Evolutionary conservation across 257 asterid genomes (phyloP), one percentile per base, ranked within the genome.

Genomic region (Echium plantagineum): DNA sequence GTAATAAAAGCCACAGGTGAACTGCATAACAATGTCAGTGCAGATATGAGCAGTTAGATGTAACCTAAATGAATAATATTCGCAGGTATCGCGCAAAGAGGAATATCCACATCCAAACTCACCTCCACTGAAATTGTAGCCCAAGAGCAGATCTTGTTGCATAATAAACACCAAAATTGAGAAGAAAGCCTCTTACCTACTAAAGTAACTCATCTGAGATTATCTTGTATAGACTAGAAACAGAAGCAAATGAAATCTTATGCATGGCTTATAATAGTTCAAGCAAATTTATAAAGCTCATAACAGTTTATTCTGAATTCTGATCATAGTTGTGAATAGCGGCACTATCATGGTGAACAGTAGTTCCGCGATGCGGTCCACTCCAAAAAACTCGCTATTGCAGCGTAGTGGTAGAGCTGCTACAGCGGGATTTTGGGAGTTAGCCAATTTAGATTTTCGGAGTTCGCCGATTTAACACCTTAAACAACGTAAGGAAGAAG

Each of bases 131-230:
- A 73, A 88, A 89, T 62, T 83, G 46, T 64, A 93, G 78, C 51
- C 94, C 97, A 67, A 93, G 94, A 73, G 98, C 95, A 81, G 98
- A 90, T 72, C 94, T 81, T 65, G 97, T 89, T 61, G 98, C 94
- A 80, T 93, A 86, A 74, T 88, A 93, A 55, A 93, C 97, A 51
- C 98, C 98, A 68, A 76, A 93, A 64, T 93, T 93, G 59, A 93
- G 95, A 59, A 93, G 95, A 67, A 93, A 93, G 9, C 98, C 98
- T 22, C 98, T 42, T 42, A 89, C 98, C 98, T 91, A 79, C 58
- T 77, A 55, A 51, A 32, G 56, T 53, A 19, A 53, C 7, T 53
- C 57, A 8, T 53, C 6, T 53, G 57, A 9, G 22, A 53, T 19
- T 53, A 53, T 18, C 57, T 18, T 53, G 12, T 1, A 5, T 16